Evolutionary conservation across 2,329 filamentous ascomycete species (phyloP).

Genomic region (Parastagonospora avenae): DNA sequence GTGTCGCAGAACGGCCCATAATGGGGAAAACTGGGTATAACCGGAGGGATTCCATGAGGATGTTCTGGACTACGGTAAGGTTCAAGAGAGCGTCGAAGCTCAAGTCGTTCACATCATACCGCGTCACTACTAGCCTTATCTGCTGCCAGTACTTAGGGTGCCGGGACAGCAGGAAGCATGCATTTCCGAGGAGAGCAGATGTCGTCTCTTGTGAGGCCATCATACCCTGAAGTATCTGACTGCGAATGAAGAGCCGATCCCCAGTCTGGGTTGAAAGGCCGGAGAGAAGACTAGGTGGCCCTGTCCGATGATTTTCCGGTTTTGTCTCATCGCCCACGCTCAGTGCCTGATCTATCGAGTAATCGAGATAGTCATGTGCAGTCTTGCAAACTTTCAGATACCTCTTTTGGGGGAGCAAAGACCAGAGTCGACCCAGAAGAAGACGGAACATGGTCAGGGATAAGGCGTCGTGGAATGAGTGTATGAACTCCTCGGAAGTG

Average conservation of each 20-base stretch:
- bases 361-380: conserved; percentile 10
- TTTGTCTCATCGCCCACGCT: background rate
- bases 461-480: conserved; percentile 9
- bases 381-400: conserved; percentile 1
- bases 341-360: conserved; percentile 5
- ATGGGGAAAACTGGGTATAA: conserved; percentile 20
- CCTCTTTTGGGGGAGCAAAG: conserved; percentile 3
- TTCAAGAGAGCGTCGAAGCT: background rate
- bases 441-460: conserved; percentile 6
- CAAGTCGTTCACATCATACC: background rate
- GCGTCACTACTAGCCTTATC: conserved; percentile 22
- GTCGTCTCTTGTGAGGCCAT: conserved; percentile 36
- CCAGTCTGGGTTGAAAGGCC: conserved; percentile 36
- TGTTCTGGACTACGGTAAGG: conserved; percentile 2
- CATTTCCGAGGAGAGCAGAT: conserved; percentile 25
- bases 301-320: background rate
- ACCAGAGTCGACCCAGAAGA: conserved; percentile 1
- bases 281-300: background rate
- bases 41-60: conserved; percentile 12
- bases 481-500: conserved; percentile 8
- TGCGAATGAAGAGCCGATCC: conserved; percentile 43
- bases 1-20: conserved; percentile 9
- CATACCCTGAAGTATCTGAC: conserved; percentile 48
- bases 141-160: conserved; percentile 36
- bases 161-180: conserved; percentile 32